Conservation (phyloP, 2,329 filamentous ascomycete species). For the Aspergillus sp. region DNA sequence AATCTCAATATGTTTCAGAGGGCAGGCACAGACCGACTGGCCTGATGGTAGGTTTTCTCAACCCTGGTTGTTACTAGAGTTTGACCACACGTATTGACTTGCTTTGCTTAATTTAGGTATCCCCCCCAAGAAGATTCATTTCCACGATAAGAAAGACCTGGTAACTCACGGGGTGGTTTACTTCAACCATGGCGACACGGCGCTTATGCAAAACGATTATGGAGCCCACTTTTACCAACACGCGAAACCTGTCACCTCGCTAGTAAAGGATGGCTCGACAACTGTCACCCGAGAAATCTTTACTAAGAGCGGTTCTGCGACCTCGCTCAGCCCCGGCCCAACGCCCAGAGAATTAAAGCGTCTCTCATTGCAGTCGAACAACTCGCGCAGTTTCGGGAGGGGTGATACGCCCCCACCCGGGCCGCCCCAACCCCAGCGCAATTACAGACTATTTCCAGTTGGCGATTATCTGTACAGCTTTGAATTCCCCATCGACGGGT, state of each 20-base stretch:
- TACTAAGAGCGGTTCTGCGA: constrained; percentile 45
- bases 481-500: constrained; percentile 79
- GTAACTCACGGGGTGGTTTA: constrained; percentile 90
- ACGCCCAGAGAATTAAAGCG: constrained; percentile 60
- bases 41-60: constrained; percentile 68
- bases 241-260: constrained; percentile 41
- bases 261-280: constrained; percentile 37
- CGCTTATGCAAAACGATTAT: constrained; percentile 60
- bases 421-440: constrained; percentile 70
- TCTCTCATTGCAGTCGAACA: constrained; percentile 77
- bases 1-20: constrained; percentile 82
- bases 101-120: constrained; percentile 61
- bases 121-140: constrained; percentile 81
- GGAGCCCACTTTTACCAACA: constrained; percentile 67
- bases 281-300: constrained; percentile 41
- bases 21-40: constrained; percentile 89
- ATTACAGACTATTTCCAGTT: constrained; percentile 83
- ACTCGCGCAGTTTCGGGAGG: constrained; percentile 84
- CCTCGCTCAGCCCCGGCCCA: constrained; percentile 51
- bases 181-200: constrained; percentile 67
- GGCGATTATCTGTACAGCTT: constrained; percentile 77
- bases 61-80: neutral
- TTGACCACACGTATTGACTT: neutral
- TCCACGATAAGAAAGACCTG: constrained; percentile 81
- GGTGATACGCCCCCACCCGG: constrained; percentile 66